phyloP scores from a whole-genome alignment of 2,329 filamentous ascomycete genomes.

The Fusarium ambrosium region DNA sequence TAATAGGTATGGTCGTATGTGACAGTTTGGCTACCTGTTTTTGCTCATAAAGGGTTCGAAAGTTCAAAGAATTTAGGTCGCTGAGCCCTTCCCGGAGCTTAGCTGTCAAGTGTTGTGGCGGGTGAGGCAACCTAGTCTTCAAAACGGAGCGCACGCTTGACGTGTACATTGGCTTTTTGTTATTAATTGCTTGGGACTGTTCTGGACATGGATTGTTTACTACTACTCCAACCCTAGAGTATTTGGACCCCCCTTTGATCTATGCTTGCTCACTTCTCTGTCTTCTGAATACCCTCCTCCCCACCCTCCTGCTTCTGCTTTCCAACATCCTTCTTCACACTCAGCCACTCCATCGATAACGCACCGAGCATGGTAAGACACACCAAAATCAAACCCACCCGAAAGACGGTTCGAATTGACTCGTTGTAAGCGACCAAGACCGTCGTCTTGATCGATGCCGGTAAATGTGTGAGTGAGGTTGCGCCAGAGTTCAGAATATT shows the following conservation, averaged over 20 bases:
- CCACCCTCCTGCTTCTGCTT: neutral
- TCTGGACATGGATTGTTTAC: neutral
- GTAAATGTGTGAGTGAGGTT: conserved; percentile 20
- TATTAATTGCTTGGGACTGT: neutral
- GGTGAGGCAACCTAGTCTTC: neutral
- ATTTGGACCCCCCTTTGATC: neutral
- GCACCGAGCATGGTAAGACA: conserved; percentile 64
- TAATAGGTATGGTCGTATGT: neutral
- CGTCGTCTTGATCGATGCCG: conserved; percentile 2
- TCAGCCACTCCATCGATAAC: conserved; percentile 68
- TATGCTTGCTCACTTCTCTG: neutral
- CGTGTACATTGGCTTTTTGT: neutral
- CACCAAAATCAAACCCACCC: conserved; percentile 65
- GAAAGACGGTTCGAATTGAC: conserved; percentile 66
- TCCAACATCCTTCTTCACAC: conserved; percentile 28
- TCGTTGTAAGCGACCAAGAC: conserved; percentile 65
- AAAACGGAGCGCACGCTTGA: neutral
- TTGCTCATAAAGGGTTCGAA: neutral
- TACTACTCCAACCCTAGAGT: neutral
- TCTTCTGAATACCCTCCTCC: neutral
- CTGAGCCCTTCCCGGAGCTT: neutral
- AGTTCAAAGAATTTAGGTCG: neutral
- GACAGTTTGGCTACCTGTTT: fast-evolving
- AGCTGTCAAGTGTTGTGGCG: neutral
- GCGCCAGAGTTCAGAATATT: conserved; percentile 21